phyloP scores from a whole-genome alignment of 768 basidiomycete genomes.

The Suillus variegatus region DNA sequence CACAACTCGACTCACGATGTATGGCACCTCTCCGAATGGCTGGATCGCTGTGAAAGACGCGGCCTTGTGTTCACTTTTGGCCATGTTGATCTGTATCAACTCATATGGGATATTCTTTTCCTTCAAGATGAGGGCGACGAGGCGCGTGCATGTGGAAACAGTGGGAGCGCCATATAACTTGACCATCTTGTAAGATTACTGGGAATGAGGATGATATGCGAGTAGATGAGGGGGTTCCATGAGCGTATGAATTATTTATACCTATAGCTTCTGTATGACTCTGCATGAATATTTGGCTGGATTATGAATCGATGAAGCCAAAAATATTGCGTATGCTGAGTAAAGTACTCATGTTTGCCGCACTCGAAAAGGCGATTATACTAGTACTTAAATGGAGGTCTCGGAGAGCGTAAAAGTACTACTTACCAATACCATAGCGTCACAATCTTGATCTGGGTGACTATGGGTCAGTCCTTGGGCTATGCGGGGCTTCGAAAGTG shows the following conservation, averaged over 20 bases:
- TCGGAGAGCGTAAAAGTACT: too few relatives aligned
- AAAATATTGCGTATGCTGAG: too few relatives aligned
- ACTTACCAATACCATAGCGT: too few relatives aligned
- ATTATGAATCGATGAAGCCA: too few relatives aligned
- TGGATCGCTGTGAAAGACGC: constrained; percentile 47
- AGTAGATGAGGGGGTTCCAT: not conserved
- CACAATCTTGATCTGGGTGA: too few relatives aligned
- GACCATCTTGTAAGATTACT: constrained; percentile 27
- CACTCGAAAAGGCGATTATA: too few relatives aligned
- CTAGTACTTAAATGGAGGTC: too few relatives aligned
- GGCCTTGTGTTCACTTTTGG: constrained; percentile 47
- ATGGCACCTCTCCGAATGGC: constrained; percentile 59
- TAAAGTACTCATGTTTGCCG: too few relatives aligned
- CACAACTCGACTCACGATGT: constrained; percentile 30
- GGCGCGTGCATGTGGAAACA: constrained; percentile 49
- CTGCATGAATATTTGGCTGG: too few relatives aligned
- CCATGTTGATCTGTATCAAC: constrained; percentile 44
- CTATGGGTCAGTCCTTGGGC: too few relatives aligned
- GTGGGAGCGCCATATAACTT: constrained; percentile 32
- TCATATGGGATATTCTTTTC: constrained; percentile 62
- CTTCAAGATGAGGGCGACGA: constrained; percentile 51
- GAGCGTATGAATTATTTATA: not conserved
- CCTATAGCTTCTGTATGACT: too few relatives aligned
- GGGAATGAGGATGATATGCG: not conserved
- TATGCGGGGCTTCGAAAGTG: too few relatives aligned